Evolutionary conservation across 257 asterid species (phyloP), one percentile per base, ranked within the genome.

Genomic region (Nicotiana benthamiana): DNA sequence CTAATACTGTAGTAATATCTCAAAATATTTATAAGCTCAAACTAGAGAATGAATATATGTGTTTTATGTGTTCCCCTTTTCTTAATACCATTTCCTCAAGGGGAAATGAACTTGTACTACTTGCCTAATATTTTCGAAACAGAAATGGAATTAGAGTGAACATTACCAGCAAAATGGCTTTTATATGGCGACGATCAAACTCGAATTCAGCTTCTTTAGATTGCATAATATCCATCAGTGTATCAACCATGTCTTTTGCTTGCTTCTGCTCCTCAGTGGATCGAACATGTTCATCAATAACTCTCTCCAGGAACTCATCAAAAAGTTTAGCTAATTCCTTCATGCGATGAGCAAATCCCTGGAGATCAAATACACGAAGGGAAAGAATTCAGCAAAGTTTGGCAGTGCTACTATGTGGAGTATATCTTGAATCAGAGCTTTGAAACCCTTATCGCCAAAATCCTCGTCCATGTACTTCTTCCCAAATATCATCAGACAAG

Each of bases 241-340:
- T 75, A 30, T 63, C 56, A 0, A 64, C 61, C 60, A 81, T 60
- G 63, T 46, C 65, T 8, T 81, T 53, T 2, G 43, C 32, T 65
- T 10, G 66, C 15, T 52, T 81, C 18, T 13, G 4, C 40, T 75
- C 27, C 26, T 75, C 28, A 51, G 24, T 34, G 16, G 22, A 13
- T 10, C 22, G 5, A 28, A 53, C 53, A 54, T 82, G 85, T 18
- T 82, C 82, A 9, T 82, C 79, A 0, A 80, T 66, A 6, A 83
- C 63, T 22, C 40, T 83, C 60, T 80, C 84, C 8, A 85, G 8
- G 22, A 80, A 85, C 0, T 68, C 82, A 22, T 85, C 85, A 17
- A 81, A 82, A 34, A 81, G 75, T 56, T 75, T 85, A 0, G 80
- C 34, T 8, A 82, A 1, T 11, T 5, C 61, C 32, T 79, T 85